These are phyloP conservation scores for Silene vulgaris DNA, from an alignment of 179 eudicot species.

Conservation along the genomic window DNA sequence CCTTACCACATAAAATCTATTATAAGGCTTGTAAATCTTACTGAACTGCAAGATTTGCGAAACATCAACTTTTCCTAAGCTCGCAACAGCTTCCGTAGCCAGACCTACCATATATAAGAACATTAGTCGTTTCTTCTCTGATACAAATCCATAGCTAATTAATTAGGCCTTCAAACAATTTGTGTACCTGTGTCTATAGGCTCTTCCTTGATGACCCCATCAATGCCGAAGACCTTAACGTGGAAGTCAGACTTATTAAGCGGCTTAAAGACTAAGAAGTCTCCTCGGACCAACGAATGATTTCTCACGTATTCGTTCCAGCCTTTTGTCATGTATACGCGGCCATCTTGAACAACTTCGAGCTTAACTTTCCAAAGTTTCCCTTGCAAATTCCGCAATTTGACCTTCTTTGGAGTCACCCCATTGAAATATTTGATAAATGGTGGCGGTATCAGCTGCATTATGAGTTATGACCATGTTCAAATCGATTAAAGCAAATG, in stretches of 20 bases:
- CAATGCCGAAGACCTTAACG: background rate
- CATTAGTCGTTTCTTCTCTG: too few species aligned
- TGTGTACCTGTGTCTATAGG: background rate
- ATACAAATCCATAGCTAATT: background rate
- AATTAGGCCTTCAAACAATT: background rate
- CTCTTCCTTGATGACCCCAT: slow-evolving; percentile 5
- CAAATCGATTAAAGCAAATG: background rate
- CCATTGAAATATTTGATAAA: background rate
- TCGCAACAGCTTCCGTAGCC: too few species aligned
- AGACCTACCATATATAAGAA: background rate
- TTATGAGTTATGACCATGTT: too few species aligned
- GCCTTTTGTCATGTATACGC: slow-evolving; percentile 4
- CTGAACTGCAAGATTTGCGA: background rate
- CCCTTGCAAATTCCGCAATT: background rate
- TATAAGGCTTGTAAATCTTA: background rate
- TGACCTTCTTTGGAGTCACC: background rate
- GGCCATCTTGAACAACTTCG: background rate
- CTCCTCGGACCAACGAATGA: slow-evolving; percentile 11
- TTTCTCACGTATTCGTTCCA: background rate
- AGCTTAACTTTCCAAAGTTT: background rate
- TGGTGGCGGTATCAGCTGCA: slow-evolving; percentile 12
- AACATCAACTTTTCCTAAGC: background rate
- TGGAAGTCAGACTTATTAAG: background rate
- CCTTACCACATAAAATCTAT: background rate
- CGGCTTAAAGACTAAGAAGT: background rate